Evolutionary conservation across 1,139 yeast species (phyloP).

Genomic region (Entelexis paramagnoliae): DNA sequence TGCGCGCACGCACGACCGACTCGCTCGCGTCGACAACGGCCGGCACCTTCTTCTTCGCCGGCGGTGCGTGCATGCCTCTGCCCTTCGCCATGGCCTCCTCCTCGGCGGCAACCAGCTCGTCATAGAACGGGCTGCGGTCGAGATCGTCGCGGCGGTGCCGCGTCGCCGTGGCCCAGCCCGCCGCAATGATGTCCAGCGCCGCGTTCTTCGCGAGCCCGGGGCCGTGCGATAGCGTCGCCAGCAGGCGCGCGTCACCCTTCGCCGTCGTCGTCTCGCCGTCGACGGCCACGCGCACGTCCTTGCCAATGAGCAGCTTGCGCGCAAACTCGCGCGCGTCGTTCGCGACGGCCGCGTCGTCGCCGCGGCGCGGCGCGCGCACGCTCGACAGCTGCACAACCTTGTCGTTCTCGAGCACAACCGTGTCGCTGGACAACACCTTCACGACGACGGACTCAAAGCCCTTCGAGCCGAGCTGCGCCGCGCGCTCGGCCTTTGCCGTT

Average conservation of each 20-base stretch:
- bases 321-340: constrained; percentile 63
- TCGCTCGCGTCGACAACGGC: constrained; percentile 73
- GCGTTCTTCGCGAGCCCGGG: constrained; percentile 40
- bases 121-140: constrained; percentile 72
- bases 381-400: constrained; percentile 63
- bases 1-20: constrained; percentile 57
- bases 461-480: constrained; percentile 26
- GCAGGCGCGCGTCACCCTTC: constrained; percentile 47
- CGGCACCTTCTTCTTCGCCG: constrained; percentile 28
- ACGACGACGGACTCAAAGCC: constrained; percentile 46
- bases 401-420: constrained; percentile 44
- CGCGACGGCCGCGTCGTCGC: constrained; percentile 47
- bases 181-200: constrained; percentile 49
- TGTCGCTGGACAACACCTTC: constrained; percentile 59
- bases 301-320: constrained; percentile 60
- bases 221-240: constrained; percentile 48
- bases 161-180: constrained; percentile 69
- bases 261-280: constrained; percentile 46
- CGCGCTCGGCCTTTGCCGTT: constrained; percentile 39
- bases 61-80: constrained; percentile 54
- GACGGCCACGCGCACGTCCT: constrained; percentile 47
- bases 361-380: constrained; percentile 57
- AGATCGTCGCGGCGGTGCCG: constrained; percentile 66
- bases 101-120: constrained; percentile 61
- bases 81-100: constrained; percentile 46